phyloP scores from a whole-genome alignment of 768 basidiomycete genomes.

The Rhizopogon sp. region DNA sequence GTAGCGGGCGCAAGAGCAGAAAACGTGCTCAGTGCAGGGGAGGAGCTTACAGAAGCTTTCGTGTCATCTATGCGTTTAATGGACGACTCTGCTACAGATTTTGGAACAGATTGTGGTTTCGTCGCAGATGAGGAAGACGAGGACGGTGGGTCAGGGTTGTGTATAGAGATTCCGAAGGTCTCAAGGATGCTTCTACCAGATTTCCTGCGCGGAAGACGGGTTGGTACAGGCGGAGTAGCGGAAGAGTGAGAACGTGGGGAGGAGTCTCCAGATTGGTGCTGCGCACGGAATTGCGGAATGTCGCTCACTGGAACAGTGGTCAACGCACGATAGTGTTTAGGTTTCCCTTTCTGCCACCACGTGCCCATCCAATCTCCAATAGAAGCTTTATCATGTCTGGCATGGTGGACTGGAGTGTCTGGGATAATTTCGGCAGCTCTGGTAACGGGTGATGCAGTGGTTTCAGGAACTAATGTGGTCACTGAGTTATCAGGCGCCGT shows the following conservation, averaged over 20 bases:
- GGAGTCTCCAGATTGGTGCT: slow-evolving; percentile 15
- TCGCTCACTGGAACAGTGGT: slow-evolving; percentile 17
- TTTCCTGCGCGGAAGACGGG: slow-evolving; percentile 31
- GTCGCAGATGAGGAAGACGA: slow-evolving; percentile 16
- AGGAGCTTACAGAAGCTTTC: slow-evolving; percentile 10
- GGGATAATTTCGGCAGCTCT: background rate
- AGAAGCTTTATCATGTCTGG: slow-evolving; percentile 29
- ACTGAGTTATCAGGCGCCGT: background rate
- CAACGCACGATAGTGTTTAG: slow-evolving; percentile 22
- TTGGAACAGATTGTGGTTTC: slow-evolving; percentile 17
- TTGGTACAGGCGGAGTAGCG: slow-evolving; percentile 8
- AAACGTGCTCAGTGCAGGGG: slow-evolving; percentile 14
- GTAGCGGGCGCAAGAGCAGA: slow-evolving; percentile 13
- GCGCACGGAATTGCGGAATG: slow-evolving; percentile 9
- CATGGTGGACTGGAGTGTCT: slow-evolving; percentile 6
- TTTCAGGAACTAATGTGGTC: background rate
- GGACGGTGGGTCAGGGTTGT: slow-evolving; percentile 42
- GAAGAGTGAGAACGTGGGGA: slow-evolving; percentile 16
- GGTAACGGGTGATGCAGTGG: background rate
- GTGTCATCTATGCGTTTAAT: slow-evolving; percentile 8
- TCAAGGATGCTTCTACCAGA: slow-evolving; percentile 65
- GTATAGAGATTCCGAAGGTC: slow-evolving; percentile 62
- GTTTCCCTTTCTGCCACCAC: slow-evolving; percentile 58
- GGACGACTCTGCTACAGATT: background rate
- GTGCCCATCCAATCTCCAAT: slow-evolving; percentile 77